Evolutionary conservation across 1,139 yeast genomes (phyloP).

Genomic region (Meyerozyma carpophila): DNA sequence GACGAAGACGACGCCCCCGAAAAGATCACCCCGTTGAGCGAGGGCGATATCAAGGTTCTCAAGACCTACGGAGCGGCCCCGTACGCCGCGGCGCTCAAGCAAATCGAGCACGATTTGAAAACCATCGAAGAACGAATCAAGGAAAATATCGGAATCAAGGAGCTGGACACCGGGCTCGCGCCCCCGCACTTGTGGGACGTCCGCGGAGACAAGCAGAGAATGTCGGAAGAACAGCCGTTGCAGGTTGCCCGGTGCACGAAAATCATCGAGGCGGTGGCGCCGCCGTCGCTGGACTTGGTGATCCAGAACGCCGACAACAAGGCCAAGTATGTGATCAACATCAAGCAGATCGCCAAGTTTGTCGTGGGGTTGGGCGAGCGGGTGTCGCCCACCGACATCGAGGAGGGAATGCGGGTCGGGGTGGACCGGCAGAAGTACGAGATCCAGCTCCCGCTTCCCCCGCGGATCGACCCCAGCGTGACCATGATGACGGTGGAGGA

Average conservation of each 20-base stretch:
- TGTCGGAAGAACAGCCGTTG: slow-evolving; percentile 89
- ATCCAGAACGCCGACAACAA: slow-evolving; percentile 68
- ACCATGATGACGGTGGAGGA: slow-evolving; percentile 99
- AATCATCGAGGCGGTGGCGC: slow-evolving; percentile 64
- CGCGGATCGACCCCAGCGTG: slow-evolving; percentile 93
- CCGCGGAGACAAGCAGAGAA: slow-evolving; percentile 89
- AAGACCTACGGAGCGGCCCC: slow-evolving; percentile 98
- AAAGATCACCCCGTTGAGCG: slow-evolving; percentile 81
- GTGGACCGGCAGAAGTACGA: slow-evolving; percentile 96
- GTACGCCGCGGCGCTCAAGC: slow-evolving; percentile 74
- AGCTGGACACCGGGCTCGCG: slow-evolving; percentile 92
- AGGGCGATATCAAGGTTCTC: slow-evolving; percentile 94
- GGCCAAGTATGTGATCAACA: slow-evolving; percentile 89
- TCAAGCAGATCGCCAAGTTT: slow-evolving; percentile 96
- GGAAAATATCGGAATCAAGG: slow-evolving; percentile 90
- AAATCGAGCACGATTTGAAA: slow-evolving; percentile 79
- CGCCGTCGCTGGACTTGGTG: slow-evolving; percentile 31
- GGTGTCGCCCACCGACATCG: slow-evolving; percentile 97
- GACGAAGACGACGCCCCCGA: slow-evolving; percentile 67
- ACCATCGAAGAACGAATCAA: slow-evolving; percentile 80
- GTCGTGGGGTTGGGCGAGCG: slow-evolving; percentile 95
- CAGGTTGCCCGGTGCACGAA: slow-evolving; percentile 99
- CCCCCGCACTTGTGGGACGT: slow-evolving; percentile 98
- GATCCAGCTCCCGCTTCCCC: slow-evolving; percentile 94
- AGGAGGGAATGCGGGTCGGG: slow-evolving; percentile 99